A percentile compares a stretch with the other conserved stretches of the same genome.
These are phyloP conservation scores for Calcarisporium arbuscula DNA, from an alignment of 2,329 filamentous ascomycete species.

Conservation along the genomic window DNA sequence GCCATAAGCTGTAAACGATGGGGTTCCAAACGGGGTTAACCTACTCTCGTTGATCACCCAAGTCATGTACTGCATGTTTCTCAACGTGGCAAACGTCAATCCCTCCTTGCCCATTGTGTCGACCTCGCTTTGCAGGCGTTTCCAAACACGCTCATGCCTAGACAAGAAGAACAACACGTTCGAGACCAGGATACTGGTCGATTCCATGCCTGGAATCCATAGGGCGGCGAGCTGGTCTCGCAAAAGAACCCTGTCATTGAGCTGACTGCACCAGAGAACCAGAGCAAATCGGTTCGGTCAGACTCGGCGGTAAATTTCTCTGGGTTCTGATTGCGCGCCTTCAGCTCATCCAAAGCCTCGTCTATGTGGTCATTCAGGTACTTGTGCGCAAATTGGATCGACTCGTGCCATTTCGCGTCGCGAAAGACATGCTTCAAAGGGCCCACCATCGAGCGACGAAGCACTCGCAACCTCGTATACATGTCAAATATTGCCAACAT, in stretches of 20 bases:
- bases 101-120: not conserved
- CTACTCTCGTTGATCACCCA: conserved; percentile 2
- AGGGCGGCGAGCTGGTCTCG: not conserved
- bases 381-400: conserved; percentile 1
- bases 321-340: not conserved
- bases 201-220: conserved; percentile 1
- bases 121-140: not conserved
- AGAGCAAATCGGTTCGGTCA: conserved; percentile 2
- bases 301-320: not conserved
- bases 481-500: conserved; percentile 1
- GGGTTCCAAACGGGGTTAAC: no score
- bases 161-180: not conserved
- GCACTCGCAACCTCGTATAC: not conserved
- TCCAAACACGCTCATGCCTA: not conserved
- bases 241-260: not conserved
- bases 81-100: not conserved
- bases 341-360: not conserved
- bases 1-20: no score
- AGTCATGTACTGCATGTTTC: conserved; percentile 3
- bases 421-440: not conserved
- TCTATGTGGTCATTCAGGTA: conserved; percentile 1
- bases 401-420: not conserved
- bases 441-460: not conserved
- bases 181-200: not conserved
- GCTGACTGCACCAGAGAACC: conserved; percentile 1